Conservation (phyloP, 306 rosid genomes). For the Urtica urens region DNA sequence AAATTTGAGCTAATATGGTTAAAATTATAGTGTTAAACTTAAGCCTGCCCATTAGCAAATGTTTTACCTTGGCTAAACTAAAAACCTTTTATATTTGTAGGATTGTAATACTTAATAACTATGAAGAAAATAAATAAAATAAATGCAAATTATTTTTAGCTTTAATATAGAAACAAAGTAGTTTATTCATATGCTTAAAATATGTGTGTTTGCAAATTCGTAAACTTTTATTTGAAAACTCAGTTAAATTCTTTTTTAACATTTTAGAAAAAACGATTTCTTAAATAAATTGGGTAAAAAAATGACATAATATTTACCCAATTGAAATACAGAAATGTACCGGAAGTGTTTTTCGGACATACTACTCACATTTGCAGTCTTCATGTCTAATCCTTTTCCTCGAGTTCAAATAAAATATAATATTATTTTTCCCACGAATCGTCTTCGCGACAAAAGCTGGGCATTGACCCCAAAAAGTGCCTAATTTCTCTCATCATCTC, state of each 20-base stretch:
- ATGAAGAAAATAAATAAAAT: too few relatives aligned
- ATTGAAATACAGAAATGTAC: background rate
- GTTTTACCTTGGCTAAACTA: too few relatives aligned
- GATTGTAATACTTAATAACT: too few relatives aligned
- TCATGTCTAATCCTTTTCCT: background rate
- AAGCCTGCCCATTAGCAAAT: too few relatives aligned
- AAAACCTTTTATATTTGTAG: too few relatives aligned
- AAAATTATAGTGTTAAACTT: too few relatives aligned
- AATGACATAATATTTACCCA: background rate
- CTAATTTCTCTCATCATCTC: conserved; percentile 20
- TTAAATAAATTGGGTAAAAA: background rate
- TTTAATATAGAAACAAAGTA: too few relatives aligned
- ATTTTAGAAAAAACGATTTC: background rate
- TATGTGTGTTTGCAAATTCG: too few relatives aligned
- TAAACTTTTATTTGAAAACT: background rate
- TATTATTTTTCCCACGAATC: background rate
- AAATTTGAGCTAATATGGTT: too few relatives aligned
- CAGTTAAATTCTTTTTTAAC: background rate
- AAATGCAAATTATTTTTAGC: too few relatives aligned
- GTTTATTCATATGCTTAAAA: too few relatives aligned
- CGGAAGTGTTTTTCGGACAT: background rate
- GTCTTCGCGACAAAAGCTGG: conserved; percentile 12
- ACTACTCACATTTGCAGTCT: background rate
- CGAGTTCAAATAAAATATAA: background rate
- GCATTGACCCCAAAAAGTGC: conserved; percentile 22